Evolutionary conservation across 306 rosid genomes (phyloP), one percentile per base, ranked within the genome.

Genomic region (Cajanus cajan): DNA sequence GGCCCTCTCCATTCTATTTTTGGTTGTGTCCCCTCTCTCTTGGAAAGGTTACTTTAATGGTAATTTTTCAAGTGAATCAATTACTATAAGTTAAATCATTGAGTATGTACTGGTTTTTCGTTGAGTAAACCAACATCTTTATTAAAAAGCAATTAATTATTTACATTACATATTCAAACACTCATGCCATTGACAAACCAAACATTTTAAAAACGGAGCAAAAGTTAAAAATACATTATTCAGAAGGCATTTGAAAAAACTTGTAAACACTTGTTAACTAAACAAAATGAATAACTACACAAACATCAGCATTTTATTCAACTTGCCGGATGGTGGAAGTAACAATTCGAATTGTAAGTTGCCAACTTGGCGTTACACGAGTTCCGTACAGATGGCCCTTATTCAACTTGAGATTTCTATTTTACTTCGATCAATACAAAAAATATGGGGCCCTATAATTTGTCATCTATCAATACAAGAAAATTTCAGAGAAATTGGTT

Each of bases 381-480:
- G 39, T 16, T 68, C 76, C 50, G 40, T 41, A n/a, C 45, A 64
- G 24, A 55, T 24, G 78, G 63, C 57, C 54, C 54, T 71, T 65
- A 70, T 79, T 76, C 82, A 76, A 24, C 75, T 61, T 71, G 80
- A 44, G 74, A 73, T 45, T 48, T 79, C 82, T 47, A 82, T 67
- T 62, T 58, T 75, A 75, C 85, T 78, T 52, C 8, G 70, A 77
- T 18, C 45, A 62, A 68, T 85, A 84, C 83, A 78, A 85, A 82
- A 86, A 86, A 47, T 63, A 51, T 78, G 77, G 84, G 52, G 68
- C 64, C 73, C 80, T 43, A 34, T 73, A 76, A 63, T 36, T 54
- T 34, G 39, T 81, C 81, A 69, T 75, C 37, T 77, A 74, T 78
- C 76, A 82, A 57, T 75, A 82, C 86, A 88, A 57, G 61, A 82